Evolutionary conservation across 2,329 filamentous ascomycete genomes (phyloP).

Genomic region (Pestalotiopsis sp.): DNA sequence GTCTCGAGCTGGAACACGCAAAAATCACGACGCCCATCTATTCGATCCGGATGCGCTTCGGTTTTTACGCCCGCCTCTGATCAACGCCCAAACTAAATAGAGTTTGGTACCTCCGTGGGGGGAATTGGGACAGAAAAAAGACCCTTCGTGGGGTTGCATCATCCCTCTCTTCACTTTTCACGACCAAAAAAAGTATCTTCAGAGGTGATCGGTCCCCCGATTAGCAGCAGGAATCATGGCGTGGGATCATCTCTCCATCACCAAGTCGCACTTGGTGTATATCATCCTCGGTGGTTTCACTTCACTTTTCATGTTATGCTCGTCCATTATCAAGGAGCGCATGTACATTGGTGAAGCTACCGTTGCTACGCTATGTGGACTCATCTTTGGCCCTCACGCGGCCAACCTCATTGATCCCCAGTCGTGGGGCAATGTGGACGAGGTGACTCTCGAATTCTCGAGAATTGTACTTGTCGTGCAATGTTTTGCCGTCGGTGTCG

Average conservation of each 20-base stretch:
- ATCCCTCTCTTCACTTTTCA: background rate
- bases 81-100: constrained; percentile 25
- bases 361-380: constrained; percentile 83
- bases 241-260: constrained; percentile 82
- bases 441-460: constrained; percentile 86
- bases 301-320: constrained; percentile 96
- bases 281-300: constrained; percentile 98
- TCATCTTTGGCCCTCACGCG: constrained; percentile 86
- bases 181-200: background rate
- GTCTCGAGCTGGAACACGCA: constrained; percentile 8
- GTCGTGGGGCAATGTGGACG: constrained; percentile 81
- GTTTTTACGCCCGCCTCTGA: constrained; percentile 23
- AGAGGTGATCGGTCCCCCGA: too few species aligned
- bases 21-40: constrained; percentile 5
- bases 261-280: constrained; percentile 96
- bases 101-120: background rate
- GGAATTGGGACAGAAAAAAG: background rate
- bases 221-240: constrained; percentile 54
- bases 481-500: constrained; percentile 89
- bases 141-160: background rate
- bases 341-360: constrained; percentile 99
- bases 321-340: constrained; percentile 96
- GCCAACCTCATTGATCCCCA: constrained; percentile 77
- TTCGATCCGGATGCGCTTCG: constrained; percentile 18
- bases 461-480: constrained; percentile 88